Base-by-base conservation (phyloP, 2,329 filamentous ascomycete genomes). In the Waltergamsia citrina region DNA sequence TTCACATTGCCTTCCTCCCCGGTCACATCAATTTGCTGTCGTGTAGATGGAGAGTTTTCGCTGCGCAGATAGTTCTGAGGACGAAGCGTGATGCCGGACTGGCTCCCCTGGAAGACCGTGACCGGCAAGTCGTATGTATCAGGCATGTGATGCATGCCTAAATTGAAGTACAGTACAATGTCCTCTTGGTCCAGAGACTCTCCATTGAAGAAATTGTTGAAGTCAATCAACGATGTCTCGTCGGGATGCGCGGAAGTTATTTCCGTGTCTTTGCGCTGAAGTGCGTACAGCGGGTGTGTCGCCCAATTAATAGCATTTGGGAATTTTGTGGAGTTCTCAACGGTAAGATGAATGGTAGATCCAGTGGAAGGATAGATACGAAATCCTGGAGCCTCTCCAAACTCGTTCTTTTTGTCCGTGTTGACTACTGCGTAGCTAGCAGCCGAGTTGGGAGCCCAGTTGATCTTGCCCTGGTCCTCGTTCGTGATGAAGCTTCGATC, bases 101-200 rank as follows among this genome's bases (percentile, higher is more conserved):
- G 41, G 8, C 36, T 34, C 10, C 17, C 28, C 8, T 29, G 33
- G 32, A 31, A 39, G 16, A 43, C 21, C 0, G 69, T 72, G 37
- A 67, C 69, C 5, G 67, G 68, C 4, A 71, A 43, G 41, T 69
- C 65, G 18, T 34, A 33, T 2, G 68, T 65, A 43, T 70, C 63
- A 8, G 71, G 66, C n/a, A 73, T 50, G 44, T 76, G 71, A 43
- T 76, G 69, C 64, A 70, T 74, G 12, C 71, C 71, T 7, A 62
- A 43, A 39, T 60, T 74, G 38, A 74, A 57, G 60, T 65, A 74
- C 10, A 74, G 34, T 3, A 73, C 68, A 9, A 62, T 36, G 29
- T 45, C 60, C 37, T 60, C 53, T 35, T 63, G 53, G 17, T 45
- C 42, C 7, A 62, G 41, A 14, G 40, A 43, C 38, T 65, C 60